Evolutionary conservation across 108 stramenopile genomes (phyloP).

Genomic region (Nitzschia sp.): DNA sequence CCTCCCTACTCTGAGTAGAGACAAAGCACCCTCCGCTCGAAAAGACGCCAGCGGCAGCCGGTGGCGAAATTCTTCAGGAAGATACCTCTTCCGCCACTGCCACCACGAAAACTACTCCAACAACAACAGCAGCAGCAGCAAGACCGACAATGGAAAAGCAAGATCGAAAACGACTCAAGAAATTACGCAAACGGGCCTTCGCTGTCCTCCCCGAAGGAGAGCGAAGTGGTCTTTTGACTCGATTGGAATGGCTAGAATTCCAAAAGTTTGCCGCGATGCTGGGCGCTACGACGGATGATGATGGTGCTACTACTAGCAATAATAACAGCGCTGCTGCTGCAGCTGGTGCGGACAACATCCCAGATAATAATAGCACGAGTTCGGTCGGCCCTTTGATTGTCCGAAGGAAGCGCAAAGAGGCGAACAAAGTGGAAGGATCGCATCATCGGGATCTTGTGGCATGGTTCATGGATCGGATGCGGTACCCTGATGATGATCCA

Average conservation of each 20-base stretch:
- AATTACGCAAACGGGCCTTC: slow-evolving; percentile 28
- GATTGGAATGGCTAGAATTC: slow-evolving; percentile 32
- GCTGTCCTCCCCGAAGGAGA: slow-evolving; percentile 15
- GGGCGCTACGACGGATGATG: neutral
- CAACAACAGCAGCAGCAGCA: too few relatives aligned
- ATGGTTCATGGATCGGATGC: slow-evolving; percentile 42
- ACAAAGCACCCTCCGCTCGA: too few relatives aligned
- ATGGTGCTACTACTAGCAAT: slow-evolving; percentile 1
- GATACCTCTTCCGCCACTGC: too few relatives aligned
- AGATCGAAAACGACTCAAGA: slow-evolving; percentile 38
- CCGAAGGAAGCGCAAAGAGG: slow-evolving; percentile 3
- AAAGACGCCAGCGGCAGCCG: too few relatives aligned
- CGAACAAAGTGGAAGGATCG: slow-evolving; percentile 54
- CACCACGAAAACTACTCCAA: too few relatives aligned
- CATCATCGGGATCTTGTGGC: slow-evolving; percentile 72
- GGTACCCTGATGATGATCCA: neutral
- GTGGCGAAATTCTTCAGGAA: too few relatives aligned
- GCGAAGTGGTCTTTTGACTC: slow-evolving; percentile 27
- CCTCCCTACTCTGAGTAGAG: too few relatives aligned
- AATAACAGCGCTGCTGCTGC: too few relatives aligned
- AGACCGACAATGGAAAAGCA: slow-evolving; percentile 13
- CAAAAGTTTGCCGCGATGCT: slow-evolving; percentile 8
- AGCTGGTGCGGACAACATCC: too few relatives aligned
- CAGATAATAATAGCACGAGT: neutral
- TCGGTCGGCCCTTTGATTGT: slow-evolving; percentile 20